Conservation (phyloP, 176 grass and related monocot genomes). For the Carex kokanica region DNA sequence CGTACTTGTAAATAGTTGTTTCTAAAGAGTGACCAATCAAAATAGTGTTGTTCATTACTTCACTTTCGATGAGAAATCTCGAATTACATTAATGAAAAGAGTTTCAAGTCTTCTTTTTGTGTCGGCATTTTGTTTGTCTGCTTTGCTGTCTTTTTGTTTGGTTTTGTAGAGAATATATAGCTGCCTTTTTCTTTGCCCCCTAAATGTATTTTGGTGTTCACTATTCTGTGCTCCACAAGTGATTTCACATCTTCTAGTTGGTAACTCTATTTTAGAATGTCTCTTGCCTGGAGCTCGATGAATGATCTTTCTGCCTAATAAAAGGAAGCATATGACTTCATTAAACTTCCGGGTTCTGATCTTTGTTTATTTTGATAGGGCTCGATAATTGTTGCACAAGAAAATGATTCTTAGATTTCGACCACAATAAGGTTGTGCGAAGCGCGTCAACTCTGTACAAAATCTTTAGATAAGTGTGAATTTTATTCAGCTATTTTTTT, state of each 20-base stretch:
- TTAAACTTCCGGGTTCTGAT: too few species aligned
- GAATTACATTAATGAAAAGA: neutral
- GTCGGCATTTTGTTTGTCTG: neutral
- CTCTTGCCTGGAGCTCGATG: neutral
- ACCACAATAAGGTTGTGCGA: too few species aligned
- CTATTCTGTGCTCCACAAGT: neutral
- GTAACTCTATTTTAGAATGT: neutral
- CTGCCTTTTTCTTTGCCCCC: neutral
- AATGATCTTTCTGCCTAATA: neutral
- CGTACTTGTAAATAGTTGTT: slow-evolving; percentile 47
- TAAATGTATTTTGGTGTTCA: neutral
- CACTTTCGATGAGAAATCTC: slow-evolving; percentile 1
- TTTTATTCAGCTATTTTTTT: too few species aligned
- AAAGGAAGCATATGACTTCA: neutral
- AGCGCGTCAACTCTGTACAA: too few species aligned
- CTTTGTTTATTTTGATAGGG: neutral
- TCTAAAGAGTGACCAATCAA: neutral
- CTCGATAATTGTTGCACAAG: too few species aligned
- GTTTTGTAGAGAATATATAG: neutral
- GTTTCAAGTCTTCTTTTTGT: neutral
- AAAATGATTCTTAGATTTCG: too few species aligned
- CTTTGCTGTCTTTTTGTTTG: neutral
- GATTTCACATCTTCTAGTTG: neutral
- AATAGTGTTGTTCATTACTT: neutral
- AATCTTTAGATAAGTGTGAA: too few species aligned